Base-by-base conservation (phyloP, 495 filamentous ascomycete species). In the Hyaloscypha finlandica region DNA sequence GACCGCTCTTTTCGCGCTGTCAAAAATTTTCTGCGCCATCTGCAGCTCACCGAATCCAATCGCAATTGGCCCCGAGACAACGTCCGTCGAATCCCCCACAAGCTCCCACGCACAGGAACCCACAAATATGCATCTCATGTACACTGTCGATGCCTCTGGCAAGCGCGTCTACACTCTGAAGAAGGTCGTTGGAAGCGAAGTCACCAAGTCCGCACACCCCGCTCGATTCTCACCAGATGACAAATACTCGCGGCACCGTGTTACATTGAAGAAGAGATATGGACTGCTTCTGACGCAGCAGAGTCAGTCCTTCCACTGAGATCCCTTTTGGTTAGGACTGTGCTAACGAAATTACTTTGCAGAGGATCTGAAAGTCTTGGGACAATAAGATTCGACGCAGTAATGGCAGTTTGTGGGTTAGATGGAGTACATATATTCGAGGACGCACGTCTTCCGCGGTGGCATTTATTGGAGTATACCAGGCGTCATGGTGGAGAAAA, bases 151-250 rank as follows among this genome's bases (percentile, higher is more conserved):
- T 75, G 74, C 85, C 74, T 79, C 84, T 54, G 93, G 93, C 81
- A 92, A 93, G 80, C 90, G 92, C 68, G 74, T 89, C 72, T 99
- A 97, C 86, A 97, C 94, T 9, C 87, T 94, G 62, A 90, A 93
- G 78, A 96, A 95, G 79, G 84, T 93, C 70, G 79, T 87, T 29
- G 77, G 85, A 64, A 89, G 90, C 71, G 85, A 92, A 72, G 90
- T 97, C 74, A 96, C 96, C 73, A 96, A 94, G 83, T 93, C 90
- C 55, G 95, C 95, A 48, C 95, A 99, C 85, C 95, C 96, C 25
- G 96, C 96, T 55, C 84, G 96, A 67, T 99, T 97, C 84, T 95
- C 92, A 42, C 95, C 95, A 66, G 95, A 99, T 81, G 95, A 99
- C 83, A 96, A 95, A 81, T 97, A 94, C 82, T 97, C 94, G 70